Evolutionary conservation across 176 grass and related monocot species (phyloP).

Genomic region (Elymus sibiricus): DNA sequence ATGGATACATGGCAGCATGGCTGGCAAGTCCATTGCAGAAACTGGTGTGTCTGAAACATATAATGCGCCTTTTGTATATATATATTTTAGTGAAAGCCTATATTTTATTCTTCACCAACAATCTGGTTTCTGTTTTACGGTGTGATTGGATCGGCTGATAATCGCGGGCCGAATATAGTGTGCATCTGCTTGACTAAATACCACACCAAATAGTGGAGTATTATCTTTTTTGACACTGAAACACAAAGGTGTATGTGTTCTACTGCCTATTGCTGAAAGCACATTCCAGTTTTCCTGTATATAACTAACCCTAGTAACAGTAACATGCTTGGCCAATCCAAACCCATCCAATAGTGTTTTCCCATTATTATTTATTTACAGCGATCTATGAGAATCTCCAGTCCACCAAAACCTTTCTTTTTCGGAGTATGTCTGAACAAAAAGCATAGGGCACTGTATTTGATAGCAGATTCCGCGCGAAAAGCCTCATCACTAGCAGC

Average conservation of each 20-base stretch:
- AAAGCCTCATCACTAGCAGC: constrained; percentile 11
- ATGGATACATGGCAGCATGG: background rate
- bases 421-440: no score
- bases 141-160: background rate
- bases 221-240: background rate
- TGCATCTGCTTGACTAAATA: background rate
- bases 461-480: constrained; percentile 13
- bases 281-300: background rate
- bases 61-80: background rate
- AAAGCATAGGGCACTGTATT: background rate
- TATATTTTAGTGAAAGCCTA: background rate
- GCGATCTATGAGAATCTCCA: no score
- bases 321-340: no score
- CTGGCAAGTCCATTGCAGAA: background rate
- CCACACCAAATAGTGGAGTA: background rate
- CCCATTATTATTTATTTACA: no score
- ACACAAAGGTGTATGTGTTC: background rate
- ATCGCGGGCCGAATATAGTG: background rate
- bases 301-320: background rate
- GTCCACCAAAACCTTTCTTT: no score
- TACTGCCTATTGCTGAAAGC: background rate
- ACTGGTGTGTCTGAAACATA: background rate
- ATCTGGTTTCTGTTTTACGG: background rate
- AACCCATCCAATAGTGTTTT: no score
- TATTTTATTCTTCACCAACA: background rate